Base-by-base conservation (phyloP, 176 grass and related monocot genomes). In the Oropetium thomaeum region DNA sequence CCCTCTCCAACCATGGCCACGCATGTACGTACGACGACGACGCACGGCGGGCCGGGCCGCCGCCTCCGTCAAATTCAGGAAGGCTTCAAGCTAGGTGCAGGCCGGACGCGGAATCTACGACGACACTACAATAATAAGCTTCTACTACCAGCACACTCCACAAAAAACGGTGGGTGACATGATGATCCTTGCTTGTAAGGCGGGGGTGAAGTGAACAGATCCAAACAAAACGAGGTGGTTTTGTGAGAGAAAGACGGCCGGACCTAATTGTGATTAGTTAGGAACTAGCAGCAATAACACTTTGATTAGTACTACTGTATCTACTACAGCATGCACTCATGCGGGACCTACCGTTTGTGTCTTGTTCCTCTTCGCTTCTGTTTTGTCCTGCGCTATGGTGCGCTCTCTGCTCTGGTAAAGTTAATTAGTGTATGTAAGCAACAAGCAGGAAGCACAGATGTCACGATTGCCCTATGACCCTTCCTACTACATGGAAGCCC, bases 261-360 rank as follows among this genome's bases (percentile, higher is more conserved):
- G 74, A 79, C 43, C 43, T 69, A 69, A 83, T 47, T 88, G 80
- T 88, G 75, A 83, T 88, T 79, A 88, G 29, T 78, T 29, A 54
- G 43, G 26, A 88, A 32, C 76, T 31, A 48, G 55, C 27, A 55
- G 14, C 13, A 25, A 20, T 5, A 7, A 14, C 15, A 40, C n/a
- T n/a, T n/a, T n/a, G n/a, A n/a, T n/a, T n/a, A n/a, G n/a, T n/a
- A n/a, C n/a, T n/a, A n/a, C n/a, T n/a, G n/a, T n/a, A n/a, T n/a
- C n/a, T n/a, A n/a, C n/a, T n/a, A n/a, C n/a, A n/a, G n/a, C n/a
- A n/a, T n/a, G n/a, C n/a, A n/a, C n/a, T n/a, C n/a, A n/a, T n/a
- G n/a, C n/a, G n/a, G n/a, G n/a, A n/a, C n/a, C n/a, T n/a, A n/a
- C n/a, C n/a, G n/a, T n/a, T n/a, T n/a, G n/a, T 11, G 43, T 69